Conservation (phyloP, 2,329 filamentous ascomycete genomes). For the Pseudocercospora pini-densiflorae region DNA sequence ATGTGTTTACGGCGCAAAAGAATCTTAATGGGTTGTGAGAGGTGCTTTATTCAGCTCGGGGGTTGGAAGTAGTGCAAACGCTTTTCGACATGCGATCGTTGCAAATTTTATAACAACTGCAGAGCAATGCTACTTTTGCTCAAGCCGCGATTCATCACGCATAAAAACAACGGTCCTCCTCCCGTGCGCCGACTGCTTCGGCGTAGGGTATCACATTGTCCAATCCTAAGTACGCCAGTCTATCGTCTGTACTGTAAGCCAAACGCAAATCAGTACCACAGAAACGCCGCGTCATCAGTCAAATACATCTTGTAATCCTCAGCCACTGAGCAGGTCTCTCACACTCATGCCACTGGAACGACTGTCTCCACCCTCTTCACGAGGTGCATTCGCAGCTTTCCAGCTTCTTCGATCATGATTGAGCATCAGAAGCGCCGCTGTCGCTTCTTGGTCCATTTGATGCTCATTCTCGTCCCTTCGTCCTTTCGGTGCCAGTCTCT, state of each 20-base stretch:
- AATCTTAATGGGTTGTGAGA: conserved; percentile 41
- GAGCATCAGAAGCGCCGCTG: conserved; percentile 84
- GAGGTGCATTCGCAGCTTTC: conserved; percentile 30
- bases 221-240: not conserved
- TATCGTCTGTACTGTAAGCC: not conserved
- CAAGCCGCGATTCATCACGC: not conserved
- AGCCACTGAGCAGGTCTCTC: conserved; percentile 49
- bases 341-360: conserved; percentile 48
- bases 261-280: not conserved
- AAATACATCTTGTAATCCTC: not conserved
- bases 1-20: conserved; percentile 48
- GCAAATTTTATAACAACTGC: not conserved
- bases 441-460: conserved; percentile 71
- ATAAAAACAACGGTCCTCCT: not conserved
- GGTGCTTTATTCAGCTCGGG: not conserved
- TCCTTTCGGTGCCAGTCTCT: conserved; percentile 23
- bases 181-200: not conserved
- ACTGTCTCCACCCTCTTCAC: conserved; percentile 3
- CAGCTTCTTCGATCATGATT: conserved; percentile 71
- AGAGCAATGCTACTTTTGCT: not conserved
- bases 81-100: not conserved
- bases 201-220: not conserved
- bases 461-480: conserved; percentile 32
- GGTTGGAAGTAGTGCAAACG: not conserved
- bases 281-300: not conserved